phyloP scores from a whole-genome alignment of 257 asterid species.

The Gardenia jasminoides region DNA sequence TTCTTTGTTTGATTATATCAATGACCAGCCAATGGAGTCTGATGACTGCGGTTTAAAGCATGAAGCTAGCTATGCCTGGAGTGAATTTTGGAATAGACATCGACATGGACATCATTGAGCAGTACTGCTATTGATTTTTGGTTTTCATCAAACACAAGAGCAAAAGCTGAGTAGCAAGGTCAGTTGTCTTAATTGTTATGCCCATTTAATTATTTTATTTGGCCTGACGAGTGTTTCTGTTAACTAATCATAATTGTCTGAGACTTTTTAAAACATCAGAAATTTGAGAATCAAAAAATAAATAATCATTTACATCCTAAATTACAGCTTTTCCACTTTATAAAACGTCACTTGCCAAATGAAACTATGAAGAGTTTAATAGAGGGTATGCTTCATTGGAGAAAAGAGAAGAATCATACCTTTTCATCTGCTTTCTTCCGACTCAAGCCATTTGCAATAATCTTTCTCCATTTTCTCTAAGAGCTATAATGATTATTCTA shows the following conservation, averaged over 20 bases:
- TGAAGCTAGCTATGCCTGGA: constrained; percentile 7
- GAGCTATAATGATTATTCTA: too few relatives aligned
- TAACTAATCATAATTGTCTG: not conserved
- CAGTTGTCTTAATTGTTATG: not conserved
- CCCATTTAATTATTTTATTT: not conserved
- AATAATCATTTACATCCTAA: too few relatives aligned
- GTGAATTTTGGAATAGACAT: not conserved
- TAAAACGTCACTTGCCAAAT: too few relatives aligned
- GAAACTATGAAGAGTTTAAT: not conserved
- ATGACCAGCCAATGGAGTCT: constrained; percentile 8
- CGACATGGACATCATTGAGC: not conserved
- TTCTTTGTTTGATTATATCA: constrained; percentile 15
- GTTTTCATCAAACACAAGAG: constrained; percentile 17
- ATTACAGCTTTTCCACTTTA: too few relatives aligned
- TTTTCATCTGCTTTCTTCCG: not conserved
- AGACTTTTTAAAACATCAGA: not conserved
- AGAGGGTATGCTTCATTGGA: not conserved
- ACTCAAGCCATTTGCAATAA: not conserved
- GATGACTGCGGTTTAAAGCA: constrained; percentile 2
- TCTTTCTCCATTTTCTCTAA: too few relatives aligned
- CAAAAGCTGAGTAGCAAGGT: not conserved
- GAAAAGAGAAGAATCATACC: too few relatives aligned
- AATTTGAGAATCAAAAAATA: too few relatives aligned
- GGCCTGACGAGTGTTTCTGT: not conserved
- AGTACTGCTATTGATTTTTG: constrained; percentile 3